phyloP scores from a whole-genome alignment of 805 yeast species.

The Hanseniaspora jakobsenii region DNA sequence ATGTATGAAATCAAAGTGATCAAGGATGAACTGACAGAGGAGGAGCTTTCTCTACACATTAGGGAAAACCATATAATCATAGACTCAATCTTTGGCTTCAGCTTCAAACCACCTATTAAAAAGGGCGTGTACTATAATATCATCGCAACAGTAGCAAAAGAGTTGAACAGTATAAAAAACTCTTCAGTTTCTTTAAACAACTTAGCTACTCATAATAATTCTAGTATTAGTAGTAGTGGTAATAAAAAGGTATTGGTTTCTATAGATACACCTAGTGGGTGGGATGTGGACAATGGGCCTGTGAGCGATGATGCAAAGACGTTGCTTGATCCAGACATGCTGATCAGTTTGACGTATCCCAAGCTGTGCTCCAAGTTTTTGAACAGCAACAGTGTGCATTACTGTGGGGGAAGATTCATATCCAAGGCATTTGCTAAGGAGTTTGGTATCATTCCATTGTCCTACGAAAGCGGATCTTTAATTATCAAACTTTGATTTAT shows the following conservation, averaged over 20 bases:
- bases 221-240: too few relatives aligned
- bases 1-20: constrained; percentile 30
- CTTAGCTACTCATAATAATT: too few relatives aligned
- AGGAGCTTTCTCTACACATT: constrained; percentile 22
- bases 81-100: constrained; percentile 87
- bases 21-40: constrained; percentile 41
- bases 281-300: constrained; percentile 92
- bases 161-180: too few relatives aligned
- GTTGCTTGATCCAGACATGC: constrained; percentile 45
- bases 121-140: constrained; percentile 22
- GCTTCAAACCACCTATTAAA: constrained; percentile 79
- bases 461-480: constrained; percentile 48
- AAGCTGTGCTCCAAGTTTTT: constrained; percentile 66
- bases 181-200: constrained; percentile 31
- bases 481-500: constrained; percentile 30
- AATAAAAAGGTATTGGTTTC: too few relatives aligned
- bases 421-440: constrained; percentile 52
- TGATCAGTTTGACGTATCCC: constrained; percentile 86
- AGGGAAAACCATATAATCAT: constrained; percentile 39
- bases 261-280: constrained; percentile 89
- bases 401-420: constrained; percentile 84
- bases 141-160: neutral
- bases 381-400: constrained; percentile 41
- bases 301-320: constrained; percentile 20
- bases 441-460: constrained; percentile 57